A percentile compares a stretch with the other conserved stretches of the same genome.
These are phyloP conservation scores for Xerocomus nothofagi DNA, from an alignment of 1,284 basidiomycete species.

Conservation along the genomic window DNA sequence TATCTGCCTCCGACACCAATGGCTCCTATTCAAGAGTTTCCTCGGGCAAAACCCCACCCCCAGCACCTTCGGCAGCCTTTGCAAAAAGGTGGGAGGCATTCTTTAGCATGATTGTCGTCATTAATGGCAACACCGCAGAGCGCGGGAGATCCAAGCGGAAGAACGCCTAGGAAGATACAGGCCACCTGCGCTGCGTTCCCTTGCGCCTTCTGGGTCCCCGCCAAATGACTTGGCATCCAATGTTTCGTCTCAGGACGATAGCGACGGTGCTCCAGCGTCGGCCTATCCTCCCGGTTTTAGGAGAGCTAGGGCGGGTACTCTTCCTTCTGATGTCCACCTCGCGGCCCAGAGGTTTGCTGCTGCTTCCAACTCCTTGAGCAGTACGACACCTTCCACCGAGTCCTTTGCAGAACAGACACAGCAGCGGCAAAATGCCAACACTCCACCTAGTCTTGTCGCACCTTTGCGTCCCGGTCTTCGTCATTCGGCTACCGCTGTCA, in stretches of 20 bases:
- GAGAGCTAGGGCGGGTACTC: slow-evolving; percentile 85
- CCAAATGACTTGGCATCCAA: slow-evolving; percentile 62
- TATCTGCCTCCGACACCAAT: slow-evolving; percentile 78
- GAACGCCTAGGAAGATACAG: slow-evolving; percentile 71
- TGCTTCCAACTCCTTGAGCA: slow-evolving; percentile 56
- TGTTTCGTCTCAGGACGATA: slow-evolving; percentile 57
- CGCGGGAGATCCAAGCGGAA: slow-evolving; percentile 79
- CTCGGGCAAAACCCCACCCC: slow-evolving; percentile 85
- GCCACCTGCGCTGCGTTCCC: slow-evolving; percentile 75
- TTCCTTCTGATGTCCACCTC: slow-evolving; percentile 85
- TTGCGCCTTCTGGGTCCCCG: slow-evolving; percentile 68
- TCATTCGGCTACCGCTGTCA: slow-evolving; percentile 55
- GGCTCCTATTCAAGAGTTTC: slow-evolving; percentile 74
- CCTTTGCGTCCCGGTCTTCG: slow-evolving; percentile 70
- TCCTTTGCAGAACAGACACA: slow-evolving; percentile 62
- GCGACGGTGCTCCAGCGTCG: slow-evolving; percentile 59
- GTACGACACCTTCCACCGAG: slow-evolving; percentile 59
- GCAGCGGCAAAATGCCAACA: slow-evolving; percentile 44
- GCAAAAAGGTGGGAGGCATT: slow-evolving; percentile 67
- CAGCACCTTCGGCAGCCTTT: slow-evolving; percentile 84
- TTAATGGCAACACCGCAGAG: slow-evolving; percentile 45
- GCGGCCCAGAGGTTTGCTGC: slow-evolving; percentile 80
- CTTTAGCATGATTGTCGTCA: slow-evolving; percentile 13
- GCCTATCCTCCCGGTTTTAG: slow-evolving; percentile 78
- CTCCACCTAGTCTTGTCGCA: slow-evolving; percentile 44